phyloP scores from a whole-genome alignment of 1,284 basidiomycete genomes.

The Rhodotorula sp. region DNA sequence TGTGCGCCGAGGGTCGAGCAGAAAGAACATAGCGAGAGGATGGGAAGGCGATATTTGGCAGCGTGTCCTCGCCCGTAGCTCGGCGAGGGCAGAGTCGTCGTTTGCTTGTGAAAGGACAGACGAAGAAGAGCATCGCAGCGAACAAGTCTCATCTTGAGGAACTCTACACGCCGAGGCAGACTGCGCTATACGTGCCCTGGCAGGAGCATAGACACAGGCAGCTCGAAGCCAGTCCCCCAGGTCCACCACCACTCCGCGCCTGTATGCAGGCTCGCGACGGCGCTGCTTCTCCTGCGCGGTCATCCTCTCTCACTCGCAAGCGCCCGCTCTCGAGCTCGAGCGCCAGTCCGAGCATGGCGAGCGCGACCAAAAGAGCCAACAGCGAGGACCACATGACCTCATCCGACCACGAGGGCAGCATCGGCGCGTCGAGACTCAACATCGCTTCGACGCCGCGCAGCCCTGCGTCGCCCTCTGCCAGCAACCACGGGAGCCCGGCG shows the following conservation, averaged over 20 bases:
- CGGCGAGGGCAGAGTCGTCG: no score
- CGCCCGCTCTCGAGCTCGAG: conserved; percentile 18
- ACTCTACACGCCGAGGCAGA: no score
- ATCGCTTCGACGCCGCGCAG: conserved; percentile 20
- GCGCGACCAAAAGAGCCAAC: conserved; percentile 27
- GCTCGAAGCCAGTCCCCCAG: no score
- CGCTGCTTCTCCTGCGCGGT: not conserved
- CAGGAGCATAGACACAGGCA: no score
- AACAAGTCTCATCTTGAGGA: no score
- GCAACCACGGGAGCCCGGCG: not conserved
- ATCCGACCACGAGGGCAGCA: conserved; percentile 34
- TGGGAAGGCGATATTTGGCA: no score
- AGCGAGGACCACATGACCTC: conserved; percentile 31
- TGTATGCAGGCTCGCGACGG: not conserved
- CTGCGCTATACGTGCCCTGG: no score
- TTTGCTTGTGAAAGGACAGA: no score
- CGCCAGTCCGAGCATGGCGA: not conserved
- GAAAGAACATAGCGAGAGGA: no score
- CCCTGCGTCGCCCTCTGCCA: not conserved
- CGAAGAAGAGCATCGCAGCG: no score
- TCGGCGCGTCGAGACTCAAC: conserved; percentile 36
- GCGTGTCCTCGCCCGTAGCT: no score
- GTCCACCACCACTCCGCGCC: not conserved
- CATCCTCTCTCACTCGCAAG: conserved; percentile 16
- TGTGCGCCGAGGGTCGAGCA: no score